Percentiles rank a stretch among this genome's conserved stretches.
Evolutionary conservation across 495 filamentous ascomycete species (phyloP).

Genomic region (Lophium mytilinum): DNA sequence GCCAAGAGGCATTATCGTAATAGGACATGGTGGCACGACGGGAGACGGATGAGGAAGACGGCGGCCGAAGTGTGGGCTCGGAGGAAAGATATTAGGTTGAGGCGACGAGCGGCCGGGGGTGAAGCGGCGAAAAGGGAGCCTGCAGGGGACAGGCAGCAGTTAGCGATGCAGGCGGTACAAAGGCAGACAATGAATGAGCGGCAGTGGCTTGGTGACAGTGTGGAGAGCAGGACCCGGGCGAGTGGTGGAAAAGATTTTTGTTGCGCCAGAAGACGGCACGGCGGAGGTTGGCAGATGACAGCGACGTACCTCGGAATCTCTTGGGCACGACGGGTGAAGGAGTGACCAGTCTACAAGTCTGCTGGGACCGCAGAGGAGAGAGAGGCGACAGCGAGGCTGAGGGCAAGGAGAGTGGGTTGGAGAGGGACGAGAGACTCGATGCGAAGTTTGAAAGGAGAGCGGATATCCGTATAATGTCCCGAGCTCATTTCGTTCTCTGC

Average conservation of each 20-base stretch:
- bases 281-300: conserved; percentile 8
- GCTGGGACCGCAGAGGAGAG: neutral
- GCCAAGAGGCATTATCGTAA: conserved; percentile 82
- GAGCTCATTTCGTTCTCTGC: too few species aligned
- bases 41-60: conserved; percentile 2
- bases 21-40: conserved; percentile 59
- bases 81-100: conserved; percentile 4
- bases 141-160: neutral
- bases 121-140: conserved; percentile 4
- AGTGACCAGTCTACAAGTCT: conserved; percentile 14
- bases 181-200: neutral
- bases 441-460: neutral
- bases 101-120: conserved; percentile 8
- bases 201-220: conserved; percentile 3
- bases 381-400: neutral
- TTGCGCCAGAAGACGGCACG: conserved; percentile 6
- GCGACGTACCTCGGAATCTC: conserved; percentile 8
- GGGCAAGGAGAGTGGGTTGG: neutral
- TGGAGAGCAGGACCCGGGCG: conserved; percentile 5
- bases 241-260: conserved; percentile 21
- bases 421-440: neutral
- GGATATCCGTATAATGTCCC: too few species aligned
- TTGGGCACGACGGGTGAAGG: neutral
- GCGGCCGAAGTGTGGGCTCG: conserved; percentile 1
- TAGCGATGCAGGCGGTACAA: neutral